phyloP scores from a whole-genome alignment of 1,284 basidiomycete species.

The Cystobasidiaceae sp. region DNA sequence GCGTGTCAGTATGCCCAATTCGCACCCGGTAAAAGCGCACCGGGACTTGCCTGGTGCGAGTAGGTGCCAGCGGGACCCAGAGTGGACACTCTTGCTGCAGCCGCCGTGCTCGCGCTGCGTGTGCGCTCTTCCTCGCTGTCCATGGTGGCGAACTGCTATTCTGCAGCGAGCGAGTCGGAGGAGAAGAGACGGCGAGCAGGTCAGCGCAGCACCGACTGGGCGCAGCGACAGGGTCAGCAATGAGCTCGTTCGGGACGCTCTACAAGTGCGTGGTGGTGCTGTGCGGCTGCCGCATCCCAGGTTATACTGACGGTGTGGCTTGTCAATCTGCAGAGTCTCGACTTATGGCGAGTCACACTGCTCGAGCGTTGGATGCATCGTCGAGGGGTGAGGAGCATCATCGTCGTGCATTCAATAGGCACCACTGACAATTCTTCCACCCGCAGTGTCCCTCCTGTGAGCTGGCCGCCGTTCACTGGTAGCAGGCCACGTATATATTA shows the following conservation, averaged over 20 bases:
- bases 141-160: not conserved
- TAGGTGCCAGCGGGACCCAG: conserved; percentile 42
- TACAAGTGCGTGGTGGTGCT: conserved; percentile 11
- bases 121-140: not conserved
- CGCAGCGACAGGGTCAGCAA: not conserved
- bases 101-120: too few relatives aligned
- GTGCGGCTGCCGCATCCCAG: not conserved
- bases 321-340: conserved; percentile 79
- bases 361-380: conserved; percentile 91
- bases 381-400: conserved; percentile 56
- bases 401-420: not conserved
- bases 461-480: too few relatives aligned
- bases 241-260: conserved; percentile 31
- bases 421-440: conserved; percentile 55
- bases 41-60: conserved; percentile 36
- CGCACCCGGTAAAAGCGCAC: too few relatives aligned
- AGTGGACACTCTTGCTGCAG: conserved; percentile 35
- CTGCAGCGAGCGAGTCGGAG: not conserved
- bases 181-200: too few relatives aligned
- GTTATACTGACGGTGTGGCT: not conserved
- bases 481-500: not conserved
- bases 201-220: too few relatives aligned
- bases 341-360: conserved; percentile 99
- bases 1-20: too few relatives aligned
- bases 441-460: conserved; percentile 49